phyloP scores from a whole-genome alignment of 345 rosid genomes.

The Orychophragmus violaceus region DNA sequence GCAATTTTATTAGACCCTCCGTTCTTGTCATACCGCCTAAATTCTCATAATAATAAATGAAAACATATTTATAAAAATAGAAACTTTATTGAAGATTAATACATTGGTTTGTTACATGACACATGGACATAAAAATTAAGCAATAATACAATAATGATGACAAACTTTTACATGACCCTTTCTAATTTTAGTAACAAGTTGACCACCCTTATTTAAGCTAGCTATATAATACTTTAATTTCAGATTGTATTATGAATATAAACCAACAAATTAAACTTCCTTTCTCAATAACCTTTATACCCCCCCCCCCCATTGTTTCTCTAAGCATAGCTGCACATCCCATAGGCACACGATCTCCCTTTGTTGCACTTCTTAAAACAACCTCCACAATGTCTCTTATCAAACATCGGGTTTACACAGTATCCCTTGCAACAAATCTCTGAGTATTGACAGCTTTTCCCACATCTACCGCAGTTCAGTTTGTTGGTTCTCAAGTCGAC shows the following conservation, averaged over 20 bases:
- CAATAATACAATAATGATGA: conserved; percentile 9
- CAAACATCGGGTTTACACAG: conserved; percentile 53
- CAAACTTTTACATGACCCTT: conserved; percentile 14
- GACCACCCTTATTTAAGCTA: background rate
- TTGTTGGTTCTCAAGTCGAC: conserved; percentile 37
- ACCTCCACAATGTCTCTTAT: conserved; percentile 52
- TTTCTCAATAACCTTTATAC: background rate
- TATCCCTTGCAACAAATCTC: conserved; percentile 51
- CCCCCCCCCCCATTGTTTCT: background rate
- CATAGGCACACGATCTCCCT: conserved; percentile 42
- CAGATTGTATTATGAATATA: background rate
- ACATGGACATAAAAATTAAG: background rate
- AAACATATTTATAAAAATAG: too few species aligned
- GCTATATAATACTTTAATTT: conserved; percentile 1
- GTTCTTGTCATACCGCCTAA: too few species aligned
- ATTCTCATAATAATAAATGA: too few species aligned
- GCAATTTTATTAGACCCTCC: too few species aligned
- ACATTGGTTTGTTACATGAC: conserved; percentile 8
- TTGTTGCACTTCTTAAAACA: conserved; percentile 55
- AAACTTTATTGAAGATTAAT: too few species aligned
- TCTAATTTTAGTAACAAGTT: background rate
- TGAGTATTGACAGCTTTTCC: conserved; percentile 41
- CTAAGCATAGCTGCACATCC: conserved; percentile 56
- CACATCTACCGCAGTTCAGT: conserved; percentile 51
- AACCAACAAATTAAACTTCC: conserved; percentile 20